phyloP scores from a whole-genome alignment of 2,329 filamentous ascomycete genomes.

The Escovopsis sp. region DNA sequence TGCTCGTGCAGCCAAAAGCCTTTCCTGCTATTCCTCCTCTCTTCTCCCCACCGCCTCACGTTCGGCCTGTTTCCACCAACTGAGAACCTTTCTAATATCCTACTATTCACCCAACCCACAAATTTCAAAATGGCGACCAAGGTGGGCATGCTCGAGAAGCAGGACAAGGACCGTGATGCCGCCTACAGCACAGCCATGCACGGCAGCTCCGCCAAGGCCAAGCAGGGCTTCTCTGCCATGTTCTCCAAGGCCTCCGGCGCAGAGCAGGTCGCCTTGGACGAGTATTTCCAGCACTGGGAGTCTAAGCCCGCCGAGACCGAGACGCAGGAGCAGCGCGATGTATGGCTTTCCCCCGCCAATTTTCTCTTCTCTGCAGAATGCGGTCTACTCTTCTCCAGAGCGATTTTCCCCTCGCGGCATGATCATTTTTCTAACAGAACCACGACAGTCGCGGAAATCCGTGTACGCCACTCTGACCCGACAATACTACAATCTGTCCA shows the following conservation, averaged over 20 bases:
- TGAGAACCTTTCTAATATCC: neutral
- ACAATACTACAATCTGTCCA: slow-evolving; percentile 92
- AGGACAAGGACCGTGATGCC: slow-evolving; percentile 75
- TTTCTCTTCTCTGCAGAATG: slow-evolving; percentile 15
- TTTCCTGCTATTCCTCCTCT: neutral
- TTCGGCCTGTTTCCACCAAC: neutral
- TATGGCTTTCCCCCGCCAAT: neutral
- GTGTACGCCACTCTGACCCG: slow-evolving; percentile 89
- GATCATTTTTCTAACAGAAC: slow-evolving; percentile 24
- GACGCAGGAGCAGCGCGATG: slow-evolving; percentile 5
- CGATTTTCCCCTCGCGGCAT: slow-evolving; percentile 17
- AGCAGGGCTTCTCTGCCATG: slow-evolving; percentile 69
- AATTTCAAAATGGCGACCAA: slow-evolving; percentile 5
- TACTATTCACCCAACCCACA: neutral
- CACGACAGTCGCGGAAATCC: slow-evolving; percentile 52
- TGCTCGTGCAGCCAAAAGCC: too few species aligned
- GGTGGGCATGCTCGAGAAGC: slow-evolving; percentile 16
- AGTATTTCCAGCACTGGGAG: slow-evolving; percentile 97
- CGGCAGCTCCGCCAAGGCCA: slow-evolving; percentile 50
- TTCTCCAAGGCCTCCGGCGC: slow-evolving; percentile 61
- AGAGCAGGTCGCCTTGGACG: slow-evolving; percentile 69
- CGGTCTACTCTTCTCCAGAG: slow-evolving; percentile 13
- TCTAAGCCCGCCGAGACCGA: slow-evolving; percentile 66
- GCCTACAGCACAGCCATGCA: slow-evolving; percentile 85
- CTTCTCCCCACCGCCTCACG: neutral